Evolutionary conservation across 345 rosid genomes (phyloP), one percentile per base, ranked within the genome.

Genomic region (Dipteronia sinensis): DNA sequence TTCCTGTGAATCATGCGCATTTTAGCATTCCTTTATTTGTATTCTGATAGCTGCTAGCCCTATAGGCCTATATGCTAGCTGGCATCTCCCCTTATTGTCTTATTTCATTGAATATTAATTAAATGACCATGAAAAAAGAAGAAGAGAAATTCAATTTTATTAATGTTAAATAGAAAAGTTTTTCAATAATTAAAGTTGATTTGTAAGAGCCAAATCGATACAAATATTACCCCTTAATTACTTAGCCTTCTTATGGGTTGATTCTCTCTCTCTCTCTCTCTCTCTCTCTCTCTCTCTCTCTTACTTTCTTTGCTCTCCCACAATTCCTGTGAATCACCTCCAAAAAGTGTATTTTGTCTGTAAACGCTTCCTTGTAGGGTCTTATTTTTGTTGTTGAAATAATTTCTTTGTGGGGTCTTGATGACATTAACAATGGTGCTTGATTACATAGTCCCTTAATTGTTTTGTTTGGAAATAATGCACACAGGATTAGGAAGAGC

Each of bases 291-390:
- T 27, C 27, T 27, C 27, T 27, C 27, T 27, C 27, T 27, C 27
- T 27, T 1, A 27, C 27, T 75, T 76, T 44, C 76, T 63, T 61
- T 75, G 31, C 27, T 7, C 47, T 38, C 56, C 62, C 58, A 29
- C 67, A 55, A 74, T 80, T 77, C 88, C 84, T 74, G 85, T 87
- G 83, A 79, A 59, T 82, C 85, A 42, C 82, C 83, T 85, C 85
- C 80, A 79, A 84, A 87, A 85, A 86, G 90, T 82, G 67, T 70
- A 31, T 86, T 81, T 90, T 85, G 90, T 88, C 87, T 71, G 65
- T 67, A 72, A 77, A 71, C 67, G 70, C 72, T 77, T 71, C 38
- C 38, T 34, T 34, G 38, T 34, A 4, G 38, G 38, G 38, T 4
- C 38, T 71, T 71, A 67, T 65, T 25, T 59, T 67, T 75, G 83